Base-by-base conservation (phyloP, 1,284 basidiomycete species). In the Wallemia ichthyophaga region DNA sequence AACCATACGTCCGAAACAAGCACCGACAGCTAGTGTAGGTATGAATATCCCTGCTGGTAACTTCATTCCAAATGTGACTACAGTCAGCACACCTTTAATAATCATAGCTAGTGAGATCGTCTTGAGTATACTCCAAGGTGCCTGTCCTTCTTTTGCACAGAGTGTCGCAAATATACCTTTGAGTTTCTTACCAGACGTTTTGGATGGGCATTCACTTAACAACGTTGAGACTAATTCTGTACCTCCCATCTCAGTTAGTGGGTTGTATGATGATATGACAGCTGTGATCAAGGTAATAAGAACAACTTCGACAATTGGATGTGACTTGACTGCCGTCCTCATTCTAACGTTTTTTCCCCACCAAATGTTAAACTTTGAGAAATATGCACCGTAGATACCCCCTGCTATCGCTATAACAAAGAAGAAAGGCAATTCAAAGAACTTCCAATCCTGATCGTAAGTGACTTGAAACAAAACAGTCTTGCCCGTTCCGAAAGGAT, bases 31-130 rank as follows among this genome's bases (percentile, higher is more conserved):
- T 26, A 99, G 78, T 0, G 89, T 88, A 0, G 94, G 92, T 26
- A 99, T 86, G 70, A 99, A 98, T 64, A 99, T 92, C 1, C 92
- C 92, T 2, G 91, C 89, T 17, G 88, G 88, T 1, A 94, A 67
- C 66, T 84, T 87, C 71, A 94, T 87, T 1, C 91, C 91, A 63
- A 96, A 98, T 0, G 91, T 96, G 55, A 95, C 75, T 60, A 92
- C 75, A 0, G 89, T 94, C 60, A 96, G 71, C 1, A 74, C 75
- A 1, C 80, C 83, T 69, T 91, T 91, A 64, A 89, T 79, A 56
- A 88, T 57, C 69, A 92, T 75, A 0, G 88, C 84, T 25, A 80
- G 72, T 24, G 77, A 71, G 61, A 96, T 78, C 2, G 80, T 75
- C 28, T 71, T 71, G 54, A 83, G 73, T 27, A 92, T 76, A 0